Evolutionary conservation across 169 alveolate species (phyloP), one percentile per base, ranked within the genome.

Genomic region (Plasmodium yoelii): DNA sequence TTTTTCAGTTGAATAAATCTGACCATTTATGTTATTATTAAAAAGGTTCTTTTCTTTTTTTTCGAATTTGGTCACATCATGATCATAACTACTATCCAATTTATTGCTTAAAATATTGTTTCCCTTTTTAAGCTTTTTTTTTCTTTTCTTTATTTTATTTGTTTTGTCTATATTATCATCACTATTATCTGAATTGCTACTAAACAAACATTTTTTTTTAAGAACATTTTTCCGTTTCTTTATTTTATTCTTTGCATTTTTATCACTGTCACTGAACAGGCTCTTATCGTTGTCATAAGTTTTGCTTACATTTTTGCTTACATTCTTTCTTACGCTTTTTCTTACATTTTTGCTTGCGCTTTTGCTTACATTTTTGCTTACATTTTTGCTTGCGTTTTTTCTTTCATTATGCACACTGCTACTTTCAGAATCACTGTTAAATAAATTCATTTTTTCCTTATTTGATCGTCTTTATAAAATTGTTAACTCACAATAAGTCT

Each of bases 391-490:
- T 0, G 24, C n/a, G 0, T 34, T 34, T 18, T 34, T 51, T 15
- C 26, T 22, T 47, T 13, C 39, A 9, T 18, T 47, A 47, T n/a
- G 9, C 22, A 47, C 42, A 12, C 42, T 69, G 12, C 63, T 47
- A 49, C 19, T 69, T 15, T 68, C 63, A 9, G 61, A 46, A 68
- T 24, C 13, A 8, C 65, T 69, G 28, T 9, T 10, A 69, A 69
- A 69, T 24, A 69, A 69, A 18, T 24, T 47, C 80, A 69, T 69
- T 47, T 69, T 69, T 65, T 4, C 12, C 15, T 65, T 1, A 39
- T 18, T 13, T 22, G 0, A 6, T 60, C 12, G 8, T 6, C 26
- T 26, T 24, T 24, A 19, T 24, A 19, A 12, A 13, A 13, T 51
- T 51, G n/a, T 51, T 51, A n/a, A 34, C 42, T 34, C 42, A 0